Base-by-base conservation (phyloP, 805 yeast species). In the Saturnispora diversa region DNA sequence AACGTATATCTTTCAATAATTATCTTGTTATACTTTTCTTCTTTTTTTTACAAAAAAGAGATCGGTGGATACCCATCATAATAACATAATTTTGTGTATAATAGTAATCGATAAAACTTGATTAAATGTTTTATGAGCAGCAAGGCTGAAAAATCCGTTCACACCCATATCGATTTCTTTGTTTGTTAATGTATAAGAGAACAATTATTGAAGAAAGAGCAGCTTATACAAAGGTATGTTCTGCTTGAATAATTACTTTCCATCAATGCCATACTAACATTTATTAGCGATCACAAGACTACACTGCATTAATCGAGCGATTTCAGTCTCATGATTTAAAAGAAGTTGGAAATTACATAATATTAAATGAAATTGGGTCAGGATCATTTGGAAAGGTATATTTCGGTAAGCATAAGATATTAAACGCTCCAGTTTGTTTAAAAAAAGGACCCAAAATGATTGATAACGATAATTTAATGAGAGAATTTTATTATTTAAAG, bases 331-430 rank as follows among this genome's bases (percentile, higher is more conserved):
- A 72, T 8, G 17, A 17, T 8, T 61, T 78, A 31, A 65, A 65
- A 35, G 83, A 78, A 41, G 78, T 90, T 10, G 97, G 98, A 1
- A 85, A 83, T 59, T 90, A 90, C 55, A 65, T 70, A 38, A 75
- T 92, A 6, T 53, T 76, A 6, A 67, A 77, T 43, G 84, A 80
- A 48, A 80, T 90, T 17, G 97, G 97, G 2, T 87, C 84, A 51
- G 97, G 97, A 8, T 73, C 94, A 3, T 90, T 87, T 68, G 97
- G 97, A 7, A 84, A 83, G 54, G 95, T 87, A 1, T 92, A 81
- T 56, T 63, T 90, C 23, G 97, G 96, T 2, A 67, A 68, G 27
- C 97, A 90, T 53, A 70, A 71, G 38, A 66, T 87, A 34, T 72
- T 95, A 9, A 77, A 77, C 40, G 68, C 76, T n/a, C 79, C 74